Base-by-base conservation (phyloP, 441 rosid species). In the Populus trichocarpa region DNA sequence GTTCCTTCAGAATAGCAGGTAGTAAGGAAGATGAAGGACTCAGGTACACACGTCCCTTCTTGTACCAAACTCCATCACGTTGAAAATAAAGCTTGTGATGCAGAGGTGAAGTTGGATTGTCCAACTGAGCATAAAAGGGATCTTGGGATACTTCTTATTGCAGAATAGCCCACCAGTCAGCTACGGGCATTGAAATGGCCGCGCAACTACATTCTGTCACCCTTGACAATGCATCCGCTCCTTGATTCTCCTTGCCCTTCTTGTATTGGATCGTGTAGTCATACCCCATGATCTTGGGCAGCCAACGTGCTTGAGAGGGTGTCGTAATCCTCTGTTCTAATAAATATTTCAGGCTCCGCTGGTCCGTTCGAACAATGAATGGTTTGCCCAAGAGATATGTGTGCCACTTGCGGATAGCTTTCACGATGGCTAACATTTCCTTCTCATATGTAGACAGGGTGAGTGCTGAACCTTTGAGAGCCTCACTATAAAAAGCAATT, bases 31-130 rank as follows among this genome's bases (percentile, higher is more conserved):
- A 38, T 9, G 14, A 40, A 11, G 50, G 50, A 40, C 50, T 40
- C 4, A 40, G 3, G 50, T 40, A 40, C 50, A 40, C 14, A 2
- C 50, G 14, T 3, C 50, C 50, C 50, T 40, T 40, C 4, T 40
- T 72, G 75, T 23, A 57, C 32, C 63, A 40, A 8, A 71, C 59
- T 5, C 74, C 35, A 71, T 71, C 74, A 7, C 22, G 33, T 71
- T 71, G 18, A 5, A n/a, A 11, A 40, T 40, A 40, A 40, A 40
- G 50, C 14, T 40, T 11, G 4, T 40, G 50, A 40, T 40, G 50
- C 14, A 2, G 14, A 40, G 50, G 4, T 40, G 50, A 40, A 40
- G 50, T 11, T 40, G 16, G 50, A 0, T 11, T 40, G 14, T 40
- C 50, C 18, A 42, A 42, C 4, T 4, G 2, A 46, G 20, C 0